Base-by-base conservation (phyloP, 2,329 filamentous ascomycete genomes). In the Fusarium falciforme region DNA sequence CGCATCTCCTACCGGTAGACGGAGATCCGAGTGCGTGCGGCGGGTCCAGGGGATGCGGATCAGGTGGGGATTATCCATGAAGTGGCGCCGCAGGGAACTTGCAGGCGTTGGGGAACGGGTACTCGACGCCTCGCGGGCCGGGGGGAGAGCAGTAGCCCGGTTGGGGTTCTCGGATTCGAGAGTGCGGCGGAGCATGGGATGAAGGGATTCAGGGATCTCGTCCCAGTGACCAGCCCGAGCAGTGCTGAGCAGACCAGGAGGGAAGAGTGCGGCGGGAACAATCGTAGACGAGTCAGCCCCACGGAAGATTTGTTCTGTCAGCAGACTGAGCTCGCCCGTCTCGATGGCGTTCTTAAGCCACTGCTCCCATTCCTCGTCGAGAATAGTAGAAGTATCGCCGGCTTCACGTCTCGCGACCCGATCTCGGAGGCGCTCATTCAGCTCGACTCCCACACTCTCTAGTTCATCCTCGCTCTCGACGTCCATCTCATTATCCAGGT, bases 311-410 rank as follows among this genome's bases (percentile, higher is more conserved):
- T 81, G 84, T 54, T 86, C 84, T 6, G 84, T 83, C 29, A 88
- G 78, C 59, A 85, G 84, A 20, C 86, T 83, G 40, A 91, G 82
- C 64, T 88, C 84, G 68, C 91, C 91, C 7, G 88, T 86, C 77
- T 93, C 92, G 58, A 92, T 88, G 49, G 89, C 91, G 76, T 91
- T 90, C 82, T 93, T 93, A 69, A 93, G 84, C 89, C 91, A 94
- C 80, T 93, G 91, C 80, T 94, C 92, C 91, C 91, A 93, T 76
- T 92, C 91, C 71, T 92, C 91, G 78, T 93, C 92, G 74, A 93
- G 86, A 29, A 89, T 87, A 55, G 88, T 86, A 17, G 87, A 86
- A 33, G 82, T 82, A 71, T 91, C 89, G 49, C 90, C 91, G 5
- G 89, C 88, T 72, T 91, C 89, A 64, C 90, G 88, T 55, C 89